Evolutionary conservation across 169 alveolate species (phyloP), one percentile per base, ranked within the genome.

Genomic region (Plasmodium billcollinsi): DNA sequence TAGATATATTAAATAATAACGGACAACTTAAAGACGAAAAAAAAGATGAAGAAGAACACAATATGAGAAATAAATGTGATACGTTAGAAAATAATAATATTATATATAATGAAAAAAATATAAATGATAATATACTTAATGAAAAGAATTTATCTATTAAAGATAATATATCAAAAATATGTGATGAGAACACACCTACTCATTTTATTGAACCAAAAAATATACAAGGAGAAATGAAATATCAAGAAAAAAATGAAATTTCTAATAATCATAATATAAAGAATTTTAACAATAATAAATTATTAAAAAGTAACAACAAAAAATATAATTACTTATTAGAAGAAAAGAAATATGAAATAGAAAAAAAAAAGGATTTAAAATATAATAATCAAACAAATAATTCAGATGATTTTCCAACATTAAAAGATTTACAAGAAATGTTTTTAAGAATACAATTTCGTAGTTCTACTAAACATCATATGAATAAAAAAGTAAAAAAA

Each of bases 361-460:
- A 72, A 15, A 39, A n/a, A 12, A 72, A 61, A 61, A 72, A 59
- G 12, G 67, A 72, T 15, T 20, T 39, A 14, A 58, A 15, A 50
- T 49, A 26, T 5, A 66, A 72, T 0, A 50, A 72, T 0, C 83
- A 72, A 56, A 74, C 14, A 9, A 61, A 9, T 43, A 43, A 65
- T 61, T 20, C 11, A 33, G 83, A 83, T 26, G 91, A 83, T 21
- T 83, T 83, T 12, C 91, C 91, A 33, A 83, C 91, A 2, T 47
- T 83, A 14, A 83, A 83, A 39, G 91, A 83, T 83, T 67, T 83
- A 18, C 91, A 83, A 61, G 91, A 83, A 83, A 83, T 83, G 91
- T 83, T 83, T 83, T 83, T 83, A 49, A 26, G 91, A 18, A 83
- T 83, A 56, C 91, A 83, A 61, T 83, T 83, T 83, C 49, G 91